A percentile compares a stretch with the other conserved stretches of the same genome.
These are phyloP conservation scores for Aureobasidium sp. DNA, from an alignment of 2,329 filamentous ascomycete species.

Conservation along the genomic window DNA sequence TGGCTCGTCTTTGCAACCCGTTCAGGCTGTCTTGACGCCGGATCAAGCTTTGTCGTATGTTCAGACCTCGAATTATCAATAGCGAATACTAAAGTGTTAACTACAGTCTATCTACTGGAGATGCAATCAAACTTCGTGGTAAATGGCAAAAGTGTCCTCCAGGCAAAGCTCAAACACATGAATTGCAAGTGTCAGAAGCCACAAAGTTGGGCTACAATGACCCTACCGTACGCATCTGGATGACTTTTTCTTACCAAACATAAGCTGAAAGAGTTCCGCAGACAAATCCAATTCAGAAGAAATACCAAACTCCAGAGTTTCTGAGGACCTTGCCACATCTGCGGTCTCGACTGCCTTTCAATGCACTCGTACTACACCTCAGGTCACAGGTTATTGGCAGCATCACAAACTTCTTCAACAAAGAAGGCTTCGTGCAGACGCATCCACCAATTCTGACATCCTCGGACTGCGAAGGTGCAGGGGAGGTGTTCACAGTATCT, in stretches of 20 bases:
- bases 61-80: background rate
- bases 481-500: conserved; percentile 75
- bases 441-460: conserved; percentile 94
- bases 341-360: conserved; percentile 69
- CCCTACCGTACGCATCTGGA: conserved; percentile 54
- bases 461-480: conserved; percentile 93
- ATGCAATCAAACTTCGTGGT: conserved; percentile 69
- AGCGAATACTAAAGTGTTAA: background rate
- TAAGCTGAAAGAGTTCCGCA: conserved; percentile 29
- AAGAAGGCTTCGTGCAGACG: conserved; percentile 65
- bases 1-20: conserved; percentile 67
- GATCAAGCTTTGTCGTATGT: conserved; percentile 63
- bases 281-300: conserved; percentile 92
- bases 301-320: conserved; percentile 85
- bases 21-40: conserved; percentile 74
- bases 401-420: conserved; percentile 66
- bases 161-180: conserved; percentile 62
- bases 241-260: background rate
- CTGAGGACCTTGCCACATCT: conserved; percentile 83
- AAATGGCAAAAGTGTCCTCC: conserved; percentile 63
- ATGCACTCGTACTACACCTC: conserved; percentile 70
- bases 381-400: conserved; percentile 70
- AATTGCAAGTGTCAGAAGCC: conserved; percentile 66
- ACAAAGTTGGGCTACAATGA: conserved; percentile 69
- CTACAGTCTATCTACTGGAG: conserved; percentile 66